Evolutionary conservation across 306 rosid species (phyloP), one percentile per base, ranked within the genome.

Genomic region (Cicer arietinum): DNA sequence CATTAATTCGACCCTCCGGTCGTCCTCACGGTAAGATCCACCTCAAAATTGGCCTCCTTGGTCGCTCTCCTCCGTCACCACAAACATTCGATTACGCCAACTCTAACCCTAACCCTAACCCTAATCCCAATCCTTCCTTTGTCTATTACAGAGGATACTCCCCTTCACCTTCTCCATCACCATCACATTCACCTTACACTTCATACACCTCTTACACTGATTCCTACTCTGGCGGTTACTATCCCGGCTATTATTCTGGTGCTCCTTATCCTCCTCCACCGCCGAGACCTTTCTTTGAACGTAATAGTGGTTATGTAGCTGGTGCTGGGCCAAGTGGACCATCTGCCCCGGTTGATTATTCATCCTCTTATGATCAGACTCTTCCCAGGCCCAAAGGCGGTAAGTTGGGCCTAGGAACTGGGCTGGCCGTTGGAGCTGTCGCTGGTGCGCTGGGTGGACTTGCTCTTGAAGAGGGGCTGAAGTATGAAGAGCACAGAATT

Each of bases 11-110:
- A 5, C 96, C 98, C 22, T 92, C 98, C 0, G 96, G 98, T 10
- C 96, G 98, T 3, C 89, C 94, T 1, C 91, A 90, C 12, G 98
- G 98, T 9, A 90, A 87, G 90, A 87, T 92, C 84, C 87, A 85
- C 39, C 67, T 92, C 8, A 92, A 92, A 75, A 82, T 92, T 13
- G 85, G 89, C 54, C 83, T 88, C 39, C 90, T 92, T 0, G 89
- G 83, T 2, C 90, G 94, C 14, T 86, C 86, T 6, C 70, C 52
- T 1, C 70, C 70, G 0, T 48, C 69, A 4, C 39, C 30, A 9
- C 39, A 68, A 35, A 50, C 80, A 5, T 77, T 80, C 52, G 92
- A 92, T 81, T 89, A 83, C 83, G 42, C 64, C 16, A 13, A 74
- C 81, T 82, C 86, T 67, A 75, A 64, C 71, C 14, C 89, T 25